These are phyloP conservation scores for Aspergillus sp. DNA, from an alignment of 2,329 filamentous ascomycete species.

Conservation along the genomic window DNA sequence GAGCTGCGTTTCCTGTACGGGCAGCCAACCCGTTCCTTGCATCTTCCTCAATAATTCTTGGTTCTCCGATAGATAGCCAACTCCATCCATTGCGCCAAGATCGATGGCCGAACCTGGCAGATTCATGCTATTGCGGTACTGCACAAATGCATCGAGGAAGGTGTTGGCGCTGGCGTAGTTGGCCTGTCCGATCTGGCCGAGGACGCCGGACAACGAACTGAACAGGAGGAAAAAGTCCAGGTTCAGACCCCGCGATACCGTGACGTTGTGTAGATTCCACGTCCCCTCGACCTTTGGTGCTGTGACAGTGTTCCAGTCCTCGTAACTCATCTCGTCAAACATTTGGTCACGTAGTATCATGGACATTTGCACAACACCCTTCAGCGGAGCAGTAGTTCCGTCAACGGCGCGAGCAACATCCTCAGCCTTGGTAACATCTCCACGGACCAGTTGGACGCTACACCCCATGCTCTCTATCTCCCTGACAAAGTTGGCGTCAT, in stretches of 20 bases:
- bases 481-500: constrained; percentile 15
- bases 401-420: neutral
- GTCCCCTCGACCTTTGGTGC: constrained; percentile 16
- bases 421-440: constrained; percentile 11
- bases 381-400: constrained; percentile 1
- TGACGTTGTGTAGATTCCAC: constrained; percentile 28
- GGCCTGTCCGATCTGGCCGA: constrained; percentile 38
- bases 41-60: neutral
- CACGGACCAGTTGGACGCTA: constrained; percentile 8
- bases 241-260: no score
- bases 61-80: constrained; percentile 21
- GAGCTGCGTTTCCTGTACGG: no score
- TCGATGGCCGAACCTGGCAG: constrained; percentile 18
- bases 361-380: constrained; percentile 20
- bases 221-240: constrained; percentile 16
- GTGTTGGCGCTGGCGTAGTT: constrained; percentile 36
- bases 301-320: neutral
- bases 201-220: constrained; percentile 27
- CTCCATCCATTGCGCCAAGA: constrained; percentile 20
- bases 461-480: constrained; percentile 21
- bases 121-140: constrained; percentile 19
- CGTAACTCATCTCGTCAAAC: constrained; percentile 5
- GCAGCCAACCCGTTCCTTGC: neutral
- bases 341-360: constrained; percentile 24
- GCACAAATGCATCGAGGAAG: constrained; percentile 26